Conservation (phyloP, 306 rosid genomes). For the Sindora glabra region DNA sequence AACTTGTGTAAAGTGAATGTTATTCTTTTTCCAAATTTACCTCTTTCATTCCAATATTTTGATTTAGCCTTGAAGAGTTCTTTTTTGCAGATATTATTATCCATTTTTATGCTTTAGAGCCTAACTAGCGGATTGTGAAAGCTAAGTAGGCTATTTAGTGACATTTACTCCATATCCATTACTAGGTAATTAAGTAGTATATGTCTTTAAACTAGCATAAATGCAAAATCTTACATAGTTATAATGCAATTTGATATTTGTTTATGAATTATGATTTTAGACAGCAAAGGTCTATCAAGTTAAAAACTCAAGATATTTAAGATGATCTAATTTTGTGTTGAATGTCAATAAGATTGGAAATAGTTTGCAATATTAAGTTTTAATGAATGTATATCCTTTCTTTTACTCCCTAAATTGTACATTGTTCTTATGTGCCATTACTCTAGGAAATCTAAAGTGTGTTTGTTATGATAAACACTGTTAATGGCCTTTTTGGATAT, state of each 20-base stretch:
- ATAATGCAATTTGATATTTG: not conserved
- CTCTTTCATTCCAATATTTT: conserved; percentile 81
- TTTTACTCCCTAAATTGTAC: too few species aligned
- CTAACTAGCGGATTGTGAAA: conserved; percentile 64
- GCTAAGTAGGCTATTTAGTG: conserved; percentile 64
- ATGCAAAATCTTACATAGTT: conserved; percentile 28
- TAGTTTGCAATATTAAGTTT: not conserved
- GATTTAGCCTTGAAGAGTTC: conserved; percentile 72
- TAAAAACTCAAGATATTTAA: not conserved
- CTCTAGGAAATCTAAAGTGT: too few species aligned
- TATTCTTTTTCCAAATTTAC: too few species aligned
- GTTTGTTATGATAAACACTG: too few species aligned
- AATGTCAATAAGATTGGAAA: not conserved
- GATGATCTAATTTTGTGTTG: not conserved
- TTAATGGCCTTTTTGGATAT: too few species aligned
- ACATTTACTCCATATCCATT: conserved; percentile 66
- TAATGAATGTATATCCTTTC: not conserved
- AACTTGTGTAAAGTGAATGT: too few species aligned
- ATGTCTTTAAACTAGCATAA: conserved; percentile 57
- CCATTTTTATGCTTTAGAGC: conserved; percentile 69
- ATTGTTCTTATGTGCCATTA: too few species aligned
- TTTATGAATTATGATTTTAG: not conserved
- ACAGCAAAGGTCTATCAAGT: not conserved
- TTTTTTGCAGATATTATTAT: conserved; percentile 66
- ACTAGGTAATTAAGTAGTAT: conserved; percentile 57